Evolutionary conservation across 305 asterid genomes (phyloP), one percentile per base, ranked within the genome.

Genomic region (Fraxinus latifolia): DNA sequence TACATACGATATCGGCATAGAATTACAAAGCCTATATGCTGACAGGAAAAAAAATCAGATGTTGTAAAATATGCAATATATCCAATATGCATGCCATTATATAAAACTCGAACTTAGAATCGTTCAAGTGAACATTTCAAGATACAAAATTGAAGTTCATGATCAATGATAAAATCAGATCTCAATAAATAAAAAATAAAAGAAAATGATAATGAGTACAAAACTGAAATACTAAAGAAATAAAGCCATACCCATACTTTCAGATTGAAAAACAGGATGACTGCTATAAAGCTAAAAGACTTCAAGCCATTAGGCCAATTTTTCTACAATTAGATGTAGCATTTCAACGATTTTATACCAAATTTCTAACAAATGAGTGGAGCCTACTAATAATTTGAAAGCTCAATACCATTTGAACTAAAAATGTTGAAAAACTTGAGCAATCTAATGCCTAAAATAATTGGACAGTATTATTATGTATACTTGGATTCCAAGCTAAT

Each of bases 401-500:
- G 42, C 80, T 72, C 31, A 77, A 74, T 76, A 2, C 55, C 75
- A 83, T 71, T 62, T 67, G 73, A 67, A 67, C 33, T 31, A 60
- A 33, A 76, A 34, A 85, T 81, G 75, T 36, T 25, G 74, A 78
- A 86, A 80, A 73, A 3, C 73, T 23, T 23, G 34, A 39, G 71
- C 83, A 76, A 74, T 86, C 68, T 82, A 31, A 70, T 68, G 77
- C 15, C 11, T 11, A 78, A 11, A 74, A 82, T 80, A 27, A 50
- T 80, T 82, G 80, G 87, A 80, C 83, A 77, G 77, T 82, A 85
- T 76, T 79, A 82, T 85, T 14, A 31, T 17, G 87, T 4, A 85
- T 89, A 84, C 91, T 90, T 90, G 88, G 86, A 87, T 76, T 80
- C 80, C 71, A 91, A 89, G 92, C 74, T 83, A 88, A 85, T 12